Evolutionary conservation across 2,329 filamentous ascomycete genomes (phyloP).

Genomic region (Cytospora mali): DNA sequence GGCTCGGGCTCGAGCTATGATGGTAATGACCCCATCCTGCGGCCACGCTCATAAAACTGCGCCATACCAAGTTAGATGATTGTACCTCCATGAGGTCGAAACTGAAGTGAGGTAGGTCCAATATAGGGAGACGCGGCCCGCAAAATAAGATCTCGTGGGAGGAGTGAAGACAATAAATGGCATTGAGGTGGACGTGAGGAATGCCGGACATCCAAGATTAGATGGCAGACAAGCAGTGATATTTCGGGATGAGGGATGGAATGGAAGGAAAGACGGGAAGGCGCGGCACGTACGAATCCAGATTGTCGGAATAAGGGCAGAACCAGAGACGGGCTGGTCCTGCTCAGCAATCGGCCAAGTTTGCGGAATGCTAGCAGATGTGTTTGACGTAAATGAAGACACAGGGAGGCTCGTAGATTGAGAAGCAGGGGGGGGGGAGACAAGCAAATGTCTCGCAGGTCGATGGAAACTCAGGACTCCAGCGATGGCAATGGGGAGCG

Average conservation of each 20-base stretch:
- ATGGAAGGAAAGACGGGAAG: constrained; percentile 5
- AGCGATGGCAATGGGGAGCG: constrained; percentile 5
- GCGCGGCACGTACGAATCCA: constrained; percentile 28
- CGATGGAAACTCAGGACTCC: constrained; percentile 3
- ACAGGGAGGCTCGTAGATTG: constrained; percentile 7
- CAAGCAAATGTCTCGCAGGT: constrained; percentile 21
- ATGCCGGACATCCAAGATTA: neutral
- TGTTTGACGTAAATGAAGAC: constrained; percentile 13
- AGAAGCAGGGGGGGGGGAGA: constrained; percentile 10
- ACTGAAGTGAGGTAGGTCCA: constrained; percentile 5
- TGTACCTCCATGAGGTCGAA: constrained; percentile 25
- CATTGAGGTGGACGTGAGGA: neutral
- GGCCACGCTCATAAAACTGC: constrained; percentile 57
- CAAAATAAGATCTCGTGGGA: neutral
- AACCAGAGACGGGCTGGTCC: constrained; percentile 25
- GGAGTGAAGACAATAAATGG: neutral
- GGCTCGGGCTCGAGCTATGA: constrained; percentile 38
- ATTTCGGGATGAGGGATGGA: neutral
- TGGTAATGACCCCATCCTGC: constrained; percentile 52
- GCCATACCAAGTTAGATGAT: constrained; percentile 25
- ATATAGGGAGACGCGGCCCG: constrained; percentile 17
- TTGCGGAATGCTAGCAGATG: neutral
- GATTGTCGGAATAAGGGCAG: constrained; percentile 25
- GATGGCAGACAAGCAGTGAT: neutral
- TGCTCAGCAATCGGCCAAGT: constrained; percentile 12